Percentiles rank a stretch among this genome's conserved stretches.
phyloP scores from a whole-genome alignment of 139 green algal genomes.

The Micractinium sp. region DNA sequence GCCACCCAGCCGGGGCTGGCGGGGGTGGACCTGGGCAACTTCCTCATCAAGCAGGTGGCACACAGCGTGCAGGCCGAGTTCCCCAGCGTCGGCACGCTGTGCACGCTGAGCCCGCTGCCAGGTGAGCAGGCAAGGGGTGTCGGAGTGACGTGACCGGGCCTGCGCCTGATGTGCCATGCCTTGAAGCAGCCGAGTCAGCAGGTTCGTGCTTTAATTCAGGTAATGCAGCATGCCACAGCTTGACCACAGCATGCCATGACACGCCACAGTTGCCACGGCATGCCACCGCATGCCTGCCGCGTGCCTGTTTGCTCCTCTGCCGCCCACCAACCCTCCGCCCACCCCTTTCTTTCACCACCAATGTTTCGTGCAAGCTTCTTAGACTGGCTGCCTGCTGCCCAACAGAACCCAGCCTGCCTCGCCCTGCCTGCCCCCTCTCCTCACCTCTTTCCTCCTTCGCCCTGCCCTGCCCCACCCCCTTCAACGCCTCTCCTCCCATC shows the following conservation, averaged over 20 bases:
- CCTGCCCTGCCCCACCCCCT: neutral
- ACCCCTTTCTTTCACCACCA: neutral
- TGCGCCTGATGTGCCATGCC: too few relatives aligned
- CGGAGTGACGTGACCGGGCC: neutral
- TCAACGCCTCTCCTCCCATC: too few relatives aligned
- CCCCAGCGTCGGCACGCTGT: constrained; percentile 60
- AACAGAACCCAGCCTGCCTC: neutral
- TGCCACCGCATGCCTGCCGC: neutral
- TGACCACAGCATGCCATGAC: too few relatives aligned
- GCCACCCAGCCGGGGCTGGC: constrained; percentile 67
- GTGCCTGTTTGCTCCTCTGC: neutral
- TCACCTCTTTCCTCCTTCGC: too few relatives aligned
- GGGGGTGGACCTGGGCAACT: constrained; percentile 86
- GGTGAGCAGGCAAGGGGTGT: constrained; percentile 14
- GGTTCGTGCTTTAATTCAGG: too few relatives aligned
- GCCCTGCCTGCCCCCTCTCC: too few relatives aligned
- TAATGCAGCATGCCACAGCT: too few relatives aligned
- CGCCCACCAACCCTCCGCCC: neutral
- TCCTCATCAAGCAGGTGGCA: constrained; percentile 78
- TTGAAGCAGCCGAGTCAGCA: too few relatives aligned
- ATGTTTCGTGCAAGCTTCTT: neutral
- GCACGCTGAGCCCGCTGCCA: constrained; percentile 82
- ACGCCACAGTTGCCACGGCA: neutral
- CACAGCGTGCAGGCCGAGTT: constrained; percentile 56
- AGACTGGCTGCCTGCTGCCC: neutral